Percentiles rank a stretch among this genome's conserved stretches.
Conservation (phyloP, 176 grass and related monocot genomes). For the Thinopyrum elongatum region DNA sequence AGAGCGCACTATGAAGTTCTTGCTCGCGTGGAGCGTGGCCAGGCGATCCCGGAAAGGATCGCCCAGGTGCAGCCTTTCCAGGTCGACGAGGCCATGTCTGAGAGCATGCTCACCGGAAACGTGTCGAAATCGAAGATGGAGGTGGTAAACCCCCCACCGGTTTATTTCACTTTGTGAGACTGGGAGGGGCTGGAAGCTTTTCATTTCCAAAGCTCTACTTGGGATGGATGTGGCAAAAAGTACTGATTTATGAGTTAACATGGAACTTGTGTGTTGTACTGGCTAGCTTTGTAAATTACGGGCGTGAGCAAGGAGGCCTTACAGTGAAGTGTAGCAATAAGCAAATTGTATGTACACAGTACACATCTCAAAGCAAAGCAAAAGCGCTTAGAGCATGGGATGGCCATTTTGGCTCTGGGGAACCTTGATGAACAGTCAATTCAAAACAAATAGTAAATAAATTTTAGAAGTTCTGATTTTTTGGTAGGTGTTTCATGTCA, state of each 20-base stretch:
- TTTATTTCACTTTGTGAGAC: constrained; percentile 76
- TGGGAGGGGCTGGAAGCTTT: constrained; percentile 10
- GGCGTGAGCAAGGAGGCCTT: not conserved
- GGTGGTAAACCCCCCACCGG: constrained; percentile 35
- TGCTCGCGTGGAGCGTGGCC: constrained; percentile 62
- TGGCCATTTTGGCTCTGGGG: no score
- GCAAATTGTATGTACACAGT: not conserved
- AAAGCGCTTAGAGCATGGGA: no score
- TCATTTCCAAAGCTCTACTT: not conserved
- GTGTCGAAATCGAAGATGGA: constrained; percentile 50
- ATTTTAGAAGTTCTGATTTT: no score
- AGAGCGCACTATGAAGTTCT: constrained; percentile 81
- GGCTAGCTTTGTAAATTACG: constrained; percentile 21
- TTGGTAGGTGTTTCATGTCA: no score
- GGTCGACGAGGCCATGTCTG: constrained; percentile 7
- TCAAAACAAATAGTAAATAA: no score
- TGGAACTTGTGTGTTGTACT: constrained; percentile 10
- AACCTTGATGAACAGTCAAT: no score
- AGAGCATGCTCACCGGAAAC: constrained; percentile 55
- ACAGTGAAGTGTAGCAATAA: not conserved
- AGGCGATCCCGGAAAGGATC: constrained; percentile 72
- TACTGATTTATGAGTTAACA: not conserved
- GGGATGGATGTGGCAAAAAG: not conserved
- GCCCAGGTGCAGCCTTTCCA: constrained; percentile 51
- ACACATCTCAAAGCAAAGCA: not conserved